Evolutionary conservation across 164 flowering plant species (phyloP).

Genomic region (Nymphaea thermarum): DNA sequence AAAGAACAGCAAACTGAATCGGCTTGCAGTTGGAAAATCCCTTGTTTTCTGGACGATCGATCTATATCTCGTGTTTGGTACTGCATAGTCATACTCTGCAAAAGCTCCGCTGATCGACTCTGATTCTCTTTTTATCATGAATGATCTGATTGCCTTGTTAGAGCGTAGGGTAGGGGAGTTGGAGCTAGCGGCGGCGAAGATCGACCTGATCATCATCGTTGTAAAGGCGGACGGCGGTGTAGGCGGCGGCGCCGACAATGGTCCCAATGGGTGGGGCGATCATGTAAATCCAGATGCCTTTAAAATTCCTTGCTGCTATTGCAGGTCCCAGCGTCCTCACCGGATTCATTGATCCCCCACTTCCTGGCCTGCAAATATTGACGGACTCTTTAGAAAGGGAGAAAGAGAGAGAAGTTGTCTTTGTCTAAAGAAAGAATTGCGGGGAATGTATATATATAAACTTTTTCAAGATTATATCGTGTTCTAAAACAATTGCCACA

Average conservation of each 20-base stretch:
- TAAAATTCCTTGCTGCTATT: conserved; percentile 70
- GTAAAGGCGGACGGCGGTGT: conserved; percentile 50
- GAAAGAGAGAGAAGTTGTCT: neutral
- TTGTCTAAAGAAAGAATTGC: neutral
- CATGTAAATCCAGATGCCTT: conserved; percentile 54
- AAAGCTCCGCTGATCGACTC: neutral
- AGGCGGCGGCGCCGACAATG: conserved; percentile 48
- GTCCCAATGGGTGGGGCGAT: conserved; percentile 78
- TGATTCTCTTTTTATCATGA: neutral
- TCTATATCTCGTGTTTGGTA: neutral
- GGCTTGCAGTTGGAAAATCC: too few relatives aligned
- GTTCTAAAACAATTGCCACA: neutral
- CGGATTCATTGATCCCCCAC: conserved; percentile 89
- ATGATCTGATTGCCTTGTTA: too few relatives aligned
- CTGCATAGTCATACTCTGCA: neutral
- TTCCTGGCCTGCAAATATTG: conserved; percentile 39
- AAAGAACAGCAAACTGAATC: too few relatives aligned
- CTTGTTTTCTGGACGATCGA: too few relatives aligned
- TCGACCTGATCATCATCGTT: conserved; percentile 21
- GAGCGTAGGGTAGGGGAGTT: too few relatives aligned
- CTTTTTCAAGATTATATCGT: neutral
- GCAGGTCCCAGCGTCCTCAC: conserved; percentile 85
- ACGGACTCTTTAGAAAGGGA: too few relatives aligned
- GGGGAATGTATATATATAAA: neutral
- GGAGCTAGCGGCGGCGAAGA: neutral